Evolutionary conservation across 805 yeast species (phyloP).

Genomic region (Metschnikowia arizonensis): DNA sequence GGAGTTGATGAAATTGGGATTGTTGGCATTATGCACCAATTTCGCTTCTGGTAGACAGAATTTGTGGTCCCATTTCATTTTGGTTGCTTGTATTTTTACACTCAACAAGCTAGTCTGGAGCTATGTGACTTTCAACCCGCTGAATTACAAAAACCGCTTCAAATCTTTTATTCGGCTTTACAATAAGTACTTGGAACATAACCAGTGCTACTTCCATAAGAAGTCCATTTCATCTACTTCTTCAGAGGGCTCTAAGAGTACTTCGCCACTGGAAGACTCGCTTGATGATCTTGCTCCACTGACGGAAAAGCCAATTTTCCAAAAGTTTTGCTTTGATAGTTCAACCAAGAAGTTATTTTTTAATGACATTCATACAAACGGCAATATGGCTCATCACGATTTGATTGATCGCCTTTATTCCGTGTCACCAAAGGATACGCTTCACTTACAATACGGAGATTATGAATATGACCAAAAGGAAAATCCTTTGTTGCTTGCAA

Average conservation of each 20-base stretch:
- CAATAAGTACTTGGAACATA: constrained; percentile 3
- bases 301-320: constrained; percentile 11
- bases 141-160: constrained; percentile 8
- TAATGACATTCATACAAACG: not conserved
- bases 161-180: constrained; percentile 8
- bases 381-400: constrained; percentile 7
- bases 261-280: not conserved
- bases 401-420: constrained; percentile 33
- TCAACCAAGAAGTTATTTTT: not conserved
- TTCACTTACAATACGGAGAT: constrained; percentile 21
- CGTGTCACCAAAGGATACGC: constrained; percentile 39
- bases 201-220: not conserved
- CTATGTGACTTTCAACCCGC: constrained; percentile 13
- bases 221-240: constrained; percentile 1
- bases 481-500: not conserved
- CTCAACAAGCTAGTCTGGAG: constrained; percentile 10
- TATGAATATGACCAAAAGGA: not conserved
- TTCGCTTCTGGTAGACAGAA: not conserved
- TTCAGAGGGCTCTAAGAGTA: not conserved
- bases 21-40: constrained; percentile 4
- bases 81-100: constrained; percentile 9
- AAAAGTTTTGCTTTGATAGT: constrained; percentile 8
- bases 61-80: constrained; percentile 5
- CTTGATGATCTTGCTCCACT: not conserved
- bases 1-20: constrained; percentile 5